Evolutionary conservation across 108 stramenopile species (phyloP).

Genomic region (Epithemia pelagica): DNA sequence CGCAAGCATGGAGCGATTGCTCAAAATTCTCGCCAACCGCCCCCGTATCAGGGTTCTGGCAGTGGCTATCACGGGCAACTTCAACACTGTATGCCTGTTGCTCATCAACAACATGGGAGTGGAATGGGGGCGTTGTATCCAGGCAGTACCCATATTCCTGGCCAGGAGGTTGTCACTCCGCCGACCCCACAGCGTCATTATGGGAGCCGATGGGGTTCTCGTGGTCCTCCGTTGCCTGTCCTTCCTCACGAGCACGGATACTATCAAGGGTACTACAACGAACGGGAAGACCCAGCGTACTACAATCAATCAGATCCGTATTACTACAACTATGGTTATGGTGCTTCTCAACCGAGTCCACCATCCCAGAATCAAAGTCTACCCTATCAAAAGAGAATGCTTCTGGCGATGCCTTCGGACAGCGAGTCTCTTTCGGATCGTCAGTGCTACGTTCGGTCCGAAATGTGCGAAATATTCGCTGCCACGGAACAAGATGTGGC

Average conservation of each 20-base stretch:
- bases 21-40: constrained; percentile 5
- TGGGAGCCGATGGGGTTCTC: constrained; percentile 18
- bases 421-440: constrained; percentile 70
- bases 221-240: constrained; percentile 39
- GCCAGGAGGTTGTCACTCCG: constrained; percentile 32
- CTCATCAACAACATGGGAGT: constrained; percentile 6
- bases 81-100: not conserved
- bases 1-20: constrained; percentile 27
- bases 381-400: constrained; percentile 31
- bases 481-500: constrained; percentile 66
- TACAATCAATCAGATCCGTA: constrained; percentile 20
- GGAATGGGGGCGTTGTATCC: constrained; percentile 33
- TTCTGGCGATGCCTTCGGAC: constrained; percentile 63
- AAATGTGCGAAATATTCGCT: constrained; percentile 80
- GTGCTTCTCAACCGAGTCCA: constrained; percentile 11
- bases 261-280: constrained; percentile 13
- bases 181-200: constrained; percentile 20
- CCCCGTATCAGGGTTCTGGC: constrained; percentile 2
- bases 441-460: constrained; percentile 80
- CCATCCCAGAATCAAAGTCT: constrained; percentile 19
- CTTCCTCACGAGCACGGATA: constrained; percentile 27
- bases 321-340: constrained; percentile 13
- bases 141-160: constrained; percentile 2
- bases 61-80: not conserved
- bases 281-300: constrained; percentile 4